Base-by-base conservation (phyloP, 768 basidiomycete genomes). In the Russula emetica region DNA sequence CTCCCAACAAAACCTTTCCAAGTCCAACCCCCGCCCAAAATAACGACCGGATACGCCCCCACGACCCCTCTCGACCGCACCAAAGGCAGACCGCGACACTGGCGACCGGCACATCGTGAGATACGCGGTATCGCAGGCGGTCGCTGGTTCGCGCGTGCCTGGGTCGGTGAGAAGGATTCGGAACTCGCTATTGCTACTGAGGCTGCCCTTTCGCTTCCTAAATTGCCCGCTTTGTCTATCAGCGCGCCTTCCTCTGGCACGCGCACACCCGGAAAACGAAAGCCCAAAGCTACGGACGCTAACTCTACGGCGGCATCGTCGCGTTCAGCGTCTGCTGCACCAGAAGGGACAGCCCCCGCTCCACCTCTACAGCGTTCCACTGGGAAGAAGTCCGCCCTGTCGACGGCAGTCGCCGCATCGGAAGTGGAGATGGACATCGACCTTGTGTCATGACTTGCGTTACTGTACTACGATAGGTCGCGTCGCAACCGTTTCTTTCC, bases 81-180 rank as follows among this genome's bases (percentile, higher is more conserved):
- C 26, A 78, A 78, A 20, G 81, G 78, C 55, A 83, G 83, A 69
- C 83, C 83, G 28, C 83, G 90, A 34, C 85, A 82, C 62, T 92
- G 90, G 90, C 83, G 88, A 44, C 71, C 80, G 47, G 89, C 88
- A 9, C 81, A 86, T 61, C 83, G 90, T 47, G 90, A 92, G 74
- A 83, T 92, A 57, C 80, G 88, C 42, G 90, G 90, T 8, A 90
- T 92, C 57, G 90, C 86, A 22, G 90, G 90, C 14, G 90, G 90
- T 1, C 83, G 90, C 45, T 92, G 90, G 90, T 86, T 91, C 68
- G 76, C 84, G 7, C 82, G 81, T 36, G 76, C 87, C n/a, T 92
- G 89, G 89, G 87, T 90, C n/a, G 90, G 90, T 26, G 86, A 85
- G 65, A 90, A 88, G 72, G 88, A 90, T 56, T 90, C 88, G 11